phyloP scores from a whole-genome alignment of 23 red algal species.

The Pyropia haitanensis region DNA sequence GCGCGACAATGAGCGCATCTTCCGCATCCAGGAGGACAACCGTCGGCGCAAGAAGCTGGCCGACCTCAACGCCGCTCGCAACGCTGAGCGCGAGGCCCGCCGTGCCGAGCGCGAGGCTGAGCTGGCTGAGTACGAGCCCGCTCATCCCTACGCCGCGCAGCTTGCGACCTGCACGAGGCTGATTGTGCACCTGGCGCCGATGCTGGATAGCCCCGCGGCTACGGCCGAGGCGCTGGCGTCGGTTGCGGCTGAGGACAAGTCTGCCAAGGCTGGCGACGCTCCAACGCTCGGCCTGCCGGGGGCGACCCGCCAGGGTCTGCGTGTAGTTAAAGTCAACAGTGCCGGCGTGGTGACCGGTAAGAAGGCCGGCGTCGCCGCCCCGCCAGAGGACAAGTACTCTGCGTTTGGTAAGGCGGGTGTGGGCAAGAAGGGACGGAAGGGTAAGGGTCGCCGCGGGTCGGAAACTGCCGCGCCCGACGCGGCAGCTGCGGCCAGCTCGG shows the following conservation, averaged over 20 bases:
- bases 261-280: too few relatives aligned
- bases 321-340: too few relatives aligned
- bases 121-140: constrained; percentile 53
- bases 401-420: too few relatives aligned
- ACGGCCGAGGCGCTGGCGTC: too few relatives aligned
- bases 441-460: constrained; percentile 15
- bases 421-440: constrained; percentile 21
- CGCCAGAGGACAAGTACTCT: too few relatives aligned
- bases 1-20: constrained; percentile 54
- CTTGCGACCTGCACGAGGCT: constrained; percentile 51
- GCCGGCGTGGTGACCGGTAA: too few relatives aligned
- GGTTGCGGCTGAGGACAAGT: too few relatives aligned
- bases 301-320: too few relatives aligned
- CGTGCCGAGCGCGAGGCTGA: constrained; percentile 65
- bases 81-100: constrained; percentile 58
- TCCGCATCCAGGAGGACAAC: constrained; percentile 43
- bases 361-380: too few relatives aligned
- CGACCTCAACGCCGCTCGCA: constrained; percentile 24
- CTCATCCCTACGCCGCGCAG: constrained; percentile 58
- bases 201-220: too few relatives aligned
- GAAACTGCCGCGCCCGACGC: constrained; percentile 1
- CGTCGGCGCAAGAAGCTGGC: constrained; percentile 40
- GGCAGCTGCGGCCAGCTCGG: constrained; percentile 2
- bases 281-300: too few relatives aligned
- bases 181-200: constrained; percentile 17